These are phyloP conservation scores for Tremella fuciformis DNA, from an alignment of 768 basidiomycete species.

Conservation along the genomic window DNA sequence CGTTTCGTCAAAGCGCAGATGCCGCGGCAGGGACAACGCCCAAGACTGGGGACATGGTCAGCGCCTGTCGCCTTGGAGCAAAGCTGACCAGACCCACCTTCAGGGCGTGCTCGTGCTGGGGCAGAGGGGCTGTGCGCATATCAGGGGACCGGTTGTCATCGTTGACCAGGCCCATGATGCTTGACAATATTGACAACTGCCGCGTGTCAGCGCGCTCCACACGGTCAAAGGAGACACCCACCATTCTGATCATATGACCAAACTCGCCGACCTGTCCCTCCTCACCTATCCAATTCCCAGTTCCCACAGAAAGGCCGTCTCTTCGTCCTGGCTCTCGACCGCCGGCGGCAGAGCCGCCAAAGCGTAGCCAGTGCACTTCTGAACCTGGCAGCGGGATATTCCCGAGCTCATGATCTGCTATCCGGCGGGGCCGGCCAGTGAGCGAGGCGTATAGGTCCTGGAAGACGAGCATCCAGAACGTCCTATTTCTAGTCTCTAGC, in stretches of 20 bases:
- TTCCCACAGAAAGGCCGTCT: constrained; percentile 31
- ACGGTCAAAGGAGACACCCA: constrained; percentile 23
- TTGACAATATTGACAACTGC: constrained; percentile 42
- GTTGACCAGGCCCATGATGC: constrained; percentile 46
- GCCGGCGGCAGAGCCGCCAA: constrained; percentile 26
- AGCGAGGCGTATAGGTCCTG: constrained; percentile 43
- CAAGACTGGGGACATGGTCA: constrained; percentile 33
- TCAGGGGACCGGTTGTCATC: constrained; percentile 9
- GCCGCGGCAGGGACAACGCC: constrained; percentile 42
- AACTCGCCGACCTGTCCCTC: constrained; percentile 47
- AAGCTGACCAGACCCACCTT: constrained; percentile 27
- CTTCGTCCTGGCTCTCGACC: constrained; percentile 27
- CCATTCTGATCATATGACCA: constrained; percentile 48
- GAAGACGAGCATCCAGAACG: constrained; percentile 47
- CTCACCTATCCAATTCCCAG: constrained; percentile 37
- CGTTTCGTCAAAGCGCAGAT: constrained; percentile 45
- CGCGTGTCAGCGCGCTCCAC: constrained; percentile 1
- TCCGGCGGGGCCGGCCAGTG: constrained; percentile 33
- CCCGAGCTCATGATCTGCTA: constrained; percentile 32
- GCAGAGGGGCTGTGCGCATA: constrained; percentile 7
- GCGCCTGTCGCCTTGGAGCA: not conserved
- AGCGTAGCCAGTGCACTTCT: constrained; percentile 41
- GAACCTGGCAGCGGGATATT: constrained; percentile 38
- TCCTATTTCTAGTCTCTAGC: constrained; percentile 35
- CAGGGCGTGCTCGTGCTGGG: constrained; percentile 35